Base-by-base conservation (phyloP, 129 eudicot genomes). In the Artemisia annua region DNA sequence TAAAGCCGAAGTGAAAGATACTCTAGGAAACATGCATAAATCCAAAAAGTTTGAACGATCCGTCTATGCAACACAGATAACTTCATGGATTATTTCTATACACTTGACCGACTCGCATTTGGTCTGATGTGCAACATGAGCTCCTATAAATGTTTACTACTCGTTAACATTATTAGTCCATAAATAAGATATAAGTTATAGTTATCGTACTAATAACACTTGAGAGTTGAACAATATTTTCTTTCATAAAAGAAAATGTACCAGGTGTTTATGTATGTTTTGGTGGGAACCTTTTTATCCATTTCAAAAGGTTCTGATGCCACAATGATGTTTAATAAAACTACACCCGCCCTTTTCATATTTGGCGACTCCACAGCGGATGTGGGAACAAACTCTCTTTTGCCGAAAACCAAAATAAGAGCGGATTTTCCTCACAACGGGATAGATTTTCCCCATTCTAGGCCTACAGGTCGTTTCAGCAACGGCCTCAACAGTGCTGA, bases 361-460 rank as follows among this genome's bases (percentile, higher is more conserved):
- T 83, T 90, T 6, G 96, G 96, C 12, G 96, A 89, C 76, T 89
- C 96, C 0, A 90, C 93, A 0, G 93, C 88, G 0, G 91, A 90
- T 74, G 93, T 90, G 7, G 96, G 96, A 73, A 89, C 96, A 2
- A 90, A 90, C 52, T 50, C 80, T 4, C 79, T 79, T 58, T 9
- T 90, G 32, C 63, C 74, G 0, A 66, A 26, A 1, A 58, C 85
- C 59, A 48, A 63, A 24, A 77, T 67, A 15, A 64, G 69, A 62
- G 90, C 93, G 2, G 69, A 90, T 66, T 83, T 83, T 30, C 89
- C 87, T 12, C 46, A 64, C 60, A 28, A 90, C 32, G 96, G 96
- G 39, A 73, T 90, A 10, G 93, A 90, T 75, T 87, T 90, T 72
- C 83, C 85, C 11, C 14, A 80, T 39, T 77, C 79, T 0, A 75